Evolutionary conservation across 2,329 filamentous ascomycete species (phyloP).

Genomic region (Ophiostoma pallidulum): DNA sequence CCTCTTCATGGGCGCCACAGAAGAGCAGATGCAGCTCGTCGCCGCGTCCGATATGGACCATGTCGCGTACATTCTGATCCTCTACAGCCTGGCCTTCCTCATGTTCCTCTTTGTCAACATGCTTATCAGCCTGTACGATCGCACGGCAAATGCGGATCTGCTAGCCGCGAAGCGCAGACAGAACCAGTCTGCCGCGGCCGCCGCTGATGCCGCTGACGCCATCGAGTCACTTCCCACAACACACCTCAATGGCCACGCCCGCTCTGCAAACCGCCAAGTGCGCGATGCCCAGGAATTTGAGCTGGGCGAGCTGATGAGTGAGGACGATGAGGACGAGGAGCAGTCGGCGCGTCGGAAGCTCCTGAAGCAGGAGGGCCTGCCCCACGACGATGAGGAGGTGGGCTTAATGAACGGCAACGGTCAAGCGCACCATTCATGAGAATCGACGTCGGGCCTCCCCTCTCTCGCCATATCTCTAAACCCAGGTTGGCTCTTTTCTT

Average conservation of each 20-base stretch:
- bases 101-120: slow-evolving; percentile 86
- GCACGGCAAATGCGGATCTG: slow-evolving; percentile 33
- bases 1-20: slow-evolving; percentile 94
- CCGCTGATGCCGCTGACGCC: not conserved
- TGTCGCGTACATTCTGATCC: slow-evolving; percentile 82
- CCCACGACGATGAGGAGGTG: slow-evolving; percentile 20
- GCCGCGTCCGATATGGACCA: slow-evolving; percentile 68
- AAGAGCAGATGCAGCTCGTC: slow-evolving; percentile 85
- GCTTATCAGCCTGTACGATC: slow-evolving; percentile 75
- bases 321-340: slow-evolving; percentile 65
- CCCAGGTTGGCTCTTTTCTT: not conserved
- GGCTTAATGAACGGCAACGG: slow-evolving; percentile 17
- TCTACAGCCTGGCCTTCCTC: slow-evolving; percentile 84
- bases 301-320: slow-evolving; percentile 79
- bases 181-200: not conserved
- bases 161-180: slow-evolving; percentile 12
- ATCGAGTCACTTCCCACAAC: too few relatives aligned
- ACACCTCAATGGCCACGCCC: slow-evolving; percentile 26
- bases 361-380: slow-evolving; percentile 21
- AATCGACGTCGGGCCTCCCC: too few relatives aligned
- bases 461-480: too few relatives aligned
- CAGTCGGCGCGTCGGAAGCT: slow-evolving; percentile 29
- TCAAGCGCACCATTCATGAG: slow-evolving; percentile 8
- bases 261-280: slow-evolving; percentile 46
- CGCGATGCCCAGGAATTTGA: slow-evolving; percentile 89